Evolutionary conservation across 2,329 filamentous ascomycete genomes (phyloP), one percentile per base, ranked within the genome.

Genomic region (Ramichloridium luteum): DNA sequence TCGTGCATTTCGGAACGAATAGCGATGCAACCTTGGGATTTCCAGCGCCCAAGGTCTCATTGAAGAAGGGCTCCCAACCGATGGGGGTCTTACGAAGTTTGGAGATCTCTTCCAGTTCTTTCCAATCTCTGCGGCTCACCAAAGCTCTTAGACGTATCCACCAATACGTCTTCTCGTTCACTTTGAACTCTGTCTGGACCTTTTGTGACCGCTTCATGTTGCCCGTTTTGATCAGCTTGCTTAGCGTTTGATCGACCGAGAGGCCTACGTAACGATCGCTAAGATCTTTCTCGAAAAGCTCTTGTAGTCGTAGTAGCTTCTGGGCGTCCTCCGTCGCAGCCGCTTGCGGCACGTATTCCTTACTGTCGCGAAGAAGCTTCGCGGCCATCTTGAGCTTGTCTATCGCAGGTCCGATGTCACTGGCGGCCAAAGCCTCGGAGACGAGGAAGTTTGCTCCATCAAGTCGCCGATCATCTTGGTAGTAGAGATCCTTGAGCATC

Each of bases 1-100:
- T 66, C 11, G 77, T 78, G 61, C 86, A 94, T 58, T 96, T 96
- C 3, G 83, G 76, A 31, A 96, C 75, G 57, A 94, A 96, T 4
- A 74, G 56, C 1, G 79, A 72, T 1, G 90, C 90, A 11, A 93
- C 67, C 39, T 86, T 80, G 4, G 83, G 79, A 52, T 96, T 96
- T 27, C 90, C 90, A 2, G 90, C 90, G 28, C 80, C 77, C 1
- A 96, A 65, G 16, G 82, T 75, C 48, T 92, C 79, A 51, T 90
- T 92, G 65, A 82, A 94, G 59, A 93, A 98, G 0, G 88, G 84
- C 76, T 93, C 84, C 90, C 90, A 98, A 8, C 88, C 88, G 53
- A 98, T 96, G 1, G 88, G 83, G 36, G 80, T 90, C 57, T 86
- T 93, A 51, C 81, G 71, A 23, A 57, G 73, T 50, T 77, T 80